Conservation (phyloP, 257 asterid genomes). For the Penstemon newberryi region DNA sequence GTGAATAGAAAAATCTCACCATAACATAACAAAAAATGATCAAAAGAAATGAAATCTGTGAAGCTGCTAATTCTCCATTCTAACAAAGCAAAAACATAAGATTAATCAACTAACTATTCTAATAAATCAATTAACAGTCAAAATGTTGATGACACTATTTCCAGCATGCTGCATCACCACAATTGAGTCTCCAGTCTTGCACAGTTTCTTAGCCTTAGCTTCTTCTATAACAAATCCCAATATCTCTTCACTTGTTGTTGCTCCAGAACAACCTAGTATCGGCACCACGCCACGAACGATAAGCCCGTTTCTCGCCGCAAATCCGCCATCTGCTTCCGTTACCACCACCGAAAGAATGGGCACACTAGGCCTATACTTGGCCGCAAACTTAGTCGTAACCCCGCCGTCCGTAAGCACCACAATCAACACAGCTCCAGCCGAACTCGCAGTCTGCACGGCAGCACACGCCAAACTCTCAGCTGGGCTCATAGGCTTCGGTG, state of each 20-base stretch:
- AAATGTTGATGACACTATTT: constrained; percentile 5
- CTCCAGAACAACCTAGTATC: not conserved
- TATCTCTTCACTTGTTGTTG: not conserved
- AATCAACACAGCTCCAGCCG: constrained; percentile 66
- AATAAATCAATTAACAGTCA: constrained; percentile 12
- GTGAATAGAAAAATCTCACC: too few relatives aligned
- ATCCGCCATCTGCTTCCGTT: constrained; percentile 1
- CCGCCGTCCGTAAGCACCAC: constrained; percentile 90
- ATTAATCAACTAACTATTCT: not conserved
- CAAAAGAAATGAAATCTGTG: too few relatives aligned
- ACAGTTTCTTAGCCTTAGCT: constrained; percentile 22
- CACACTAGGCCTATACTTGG: constrained; percentile 82
- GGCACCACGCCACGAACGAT: constrained; percentile 31
- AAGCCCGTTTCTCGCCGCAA: constrained; percentile 24
- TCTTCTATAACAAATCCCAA: constrained; percentile 11
- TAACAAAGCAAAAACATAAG: not conserved
- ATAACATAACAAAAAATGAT: too few relatives aligned
- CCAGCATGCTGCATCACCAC: constrained; percentile 27
- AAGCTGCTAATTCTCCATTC: too few relatives aligned
- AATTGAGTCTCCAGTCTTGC: constrained; percentile 26
- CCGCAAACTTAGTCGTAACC: constrained; percentile 79
- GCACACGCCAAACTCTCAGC: constrained; percentile 78
- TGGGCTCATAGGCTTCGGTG: constrained; percentile 91
- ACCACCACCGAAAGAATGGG: constrained; percentile 84
- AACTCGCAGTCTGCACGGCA: constrained; percentile 77